Percentiles rank a stretch among this genome's conserved stretches.
phyloP scores from a whole-genome alignment of 108 stramenopile genomes.

The Asterionellopsis glacialis region DNA sequence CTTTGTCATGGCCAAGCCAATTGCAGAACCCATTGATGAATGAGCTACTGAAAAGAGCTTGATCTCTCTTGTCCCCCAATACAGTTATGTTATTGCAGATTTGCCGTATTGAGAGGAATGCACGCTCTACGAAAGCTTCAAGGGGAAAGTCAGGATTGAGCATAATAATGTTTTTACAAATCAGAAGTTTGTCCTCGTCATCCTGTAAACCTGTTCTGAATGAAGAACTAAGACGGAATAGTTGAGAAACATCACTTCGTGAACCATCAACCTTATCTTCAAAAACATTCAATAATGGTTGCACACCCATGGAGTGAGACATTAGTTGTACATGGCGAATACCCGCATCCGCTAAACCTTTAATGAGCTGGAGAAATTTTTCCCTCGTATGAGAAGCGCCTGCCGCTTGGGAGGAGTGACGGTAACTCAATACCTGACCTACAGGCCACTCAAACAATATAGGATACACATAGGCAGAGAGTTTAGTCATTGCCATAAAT shows the following conservation, averaged over 20 bases:
- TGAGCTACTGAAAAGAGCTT: slow-evolving; percentile 31
- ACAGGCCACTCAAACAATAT: slow-evolving; percentile 37
- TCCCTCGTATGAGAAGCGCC: not conserved
- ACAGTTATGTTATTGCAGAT: slow-evolving; percentile 29
- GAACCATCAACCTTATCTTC: slow-evolving; percentile 26
- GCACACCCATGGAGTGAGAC: slow-evolving; percentile 47
- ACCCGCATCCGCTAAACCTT: slow-evolving; percentile 24
- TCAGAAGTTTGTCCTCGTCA: slow-evolving; percentile 2
- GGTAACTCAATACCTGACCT: slow-evolving; percentile 37
- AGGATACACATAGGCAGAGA: slow-evolving; percentile 32
- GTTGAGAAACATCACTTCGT: slow-evolving; percentile 7
- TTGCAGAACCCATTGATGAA: slow-evolving; percentile 23
- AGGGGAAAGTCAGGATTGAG: slow-evolving; percentile 46
- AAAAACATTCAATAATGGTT: slow-evolving; percentile 28
- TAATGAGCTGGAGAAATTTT: slow-evolving; percentile 26
- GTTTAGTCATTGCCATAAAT: slow-evolving; percentile 43
- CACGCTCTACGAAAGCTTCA: slow-evolving; percentile 25
- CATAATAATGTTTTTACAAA: slow-evolving; percentile 31
- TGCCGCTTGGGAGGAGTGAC: not conserved
- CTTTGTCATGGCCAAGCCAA: too few species aligned
- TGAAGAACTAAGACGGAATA: too few species aligned
- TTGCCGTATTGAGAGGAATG: slow-evolving; percentile 22
- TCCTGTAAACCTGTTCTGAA: not conserved
- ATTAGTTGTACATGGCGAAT: slow-evolving; percentile 36
- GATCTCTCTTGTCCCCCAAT: slow-evolving; percentile 29